Evolutionary conservation across 2,329 filamentous ascomycete genomes (phyloP).

Genomic region (Alternaria brassicicola): DNA sequence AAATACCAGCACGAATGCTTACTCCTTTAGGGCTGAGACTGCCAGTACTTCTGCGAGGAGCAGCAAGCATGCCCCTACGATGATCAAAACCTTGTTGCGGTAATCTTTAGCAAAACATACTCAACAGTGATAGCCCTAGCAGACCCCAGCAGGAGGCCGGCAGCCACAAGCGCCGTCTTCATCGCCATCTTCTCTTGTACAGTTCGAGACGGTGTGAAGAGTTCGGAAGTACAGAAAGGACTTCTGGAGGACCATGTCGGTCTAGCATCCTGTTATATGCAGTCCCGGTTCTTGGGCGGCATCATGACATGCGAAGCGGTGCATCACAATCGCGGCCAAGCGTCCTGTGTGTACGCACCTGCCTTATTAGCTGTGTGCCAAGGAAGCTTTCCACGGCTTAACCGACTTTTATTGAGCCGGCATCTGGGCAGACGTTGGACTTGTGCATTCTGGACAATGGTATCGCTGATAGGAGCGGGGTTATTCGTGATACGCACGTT

Average conservation of each 20-base stretch:
- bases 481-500: conserved; percentile 14
- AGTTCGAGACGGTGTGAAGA: not conserved
- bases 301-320: conserved; percentile 17
- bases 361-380: conserved; percentile 27
- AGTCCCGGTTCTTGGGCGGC: conserved; percentile 15
- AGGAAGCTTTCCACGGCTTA: conserved; percentile 33
- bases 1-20: conserved; percentile 5
- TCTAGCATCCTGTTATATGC: conserved; percentile 24
- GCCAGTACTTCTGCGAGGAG: conserved; percentile 41
- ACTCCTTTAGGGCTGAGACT: conserved; percentile 44
- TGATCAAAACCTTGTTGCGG: conserved; percentile 2
- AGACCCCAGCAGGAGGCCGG: conserved; percentile 34
- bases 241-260: conserved; percentile 2
- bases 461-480: conserved; percentile 25
- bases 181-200: conserved; percentile 35
- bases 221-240: conserved; percentile 11
- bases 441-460: conserved; percentile 20
- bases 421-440: conserved; percentile 16
- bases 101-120: conserved; percentile 16
- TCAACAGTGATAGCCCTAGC: conserved; percentile 36
- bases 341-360: conserved; percentile 16
- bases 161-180: conserved; percentile 30
- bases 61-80: conserved; percentile 30
- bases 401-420: conserved; percentile 24
- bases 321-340: conserved; percentile 25